These are phyloP conservation scores for Pseudozyma tsukubaensis DNA, from an alignment of 1,284 basidiomycete species.

Conservation along the genomic window DNA sequence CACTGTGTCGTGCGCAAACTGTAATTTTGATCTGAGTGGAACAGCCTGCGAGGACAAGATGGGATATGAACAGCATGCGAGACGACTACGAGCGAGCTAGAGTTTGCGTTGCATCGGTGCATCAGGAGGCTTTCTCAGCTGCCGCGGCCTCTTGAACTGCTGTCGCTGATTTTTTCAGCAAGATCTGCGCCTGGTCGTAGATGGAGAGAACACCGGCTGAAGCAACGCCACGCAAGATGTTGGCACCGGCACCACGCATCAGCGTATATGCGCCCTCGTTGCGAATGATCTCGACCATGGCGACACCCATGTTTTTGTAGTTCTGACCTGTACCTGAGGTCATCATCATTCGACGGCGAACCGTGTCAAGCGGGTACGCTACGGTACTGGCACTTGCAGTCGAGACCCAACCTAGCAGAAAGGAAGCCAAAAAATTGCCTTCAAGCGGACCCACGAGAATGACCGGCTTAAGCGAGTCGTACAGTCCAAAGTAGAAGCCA, in stretches of 20 bases:
- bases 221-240: constrained; percentile 97
- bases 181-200: constrained; percentile 85
- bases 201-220: constrained; percentile 95
- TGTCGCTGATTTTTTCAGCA: too few relatives aligned
- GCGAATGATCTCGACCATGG: constrained; percentile 81
- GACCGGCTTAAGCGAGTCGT: constrained; percentile 69
- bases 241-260: constrained; percentile 81
- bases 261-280: constrained; percentile 85
- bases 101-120: too few relatives aligned
- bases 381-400: constrained; percentile 69
- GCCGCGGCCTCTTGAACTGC: too few relatives aligned
- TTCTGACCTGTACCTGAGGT: constrained; percentile 66
- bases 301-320: constrained; percentile 74
- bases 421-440: constrained; percentile 68
- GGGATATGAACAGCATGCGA: too few relatives aligned
- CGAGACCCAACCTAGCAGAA: constrained; percentile 68
- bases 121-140: too few relatives aligned
- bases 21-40: too few relatives aligned
- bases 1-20: too few relatives aligned
- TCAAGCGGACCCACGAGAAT: constrained; percentile 65
- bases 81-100: too few relatives aligned
- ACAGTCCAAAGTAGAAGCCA: constrained; percentile 69
- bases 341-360: constrained; percentile 70
- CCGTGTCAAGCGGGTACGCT: constrained; percentile 69
- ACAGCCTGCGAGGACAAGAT: too few relatives aligned